Evolutionary conservation across 78 protist species (phyloP), one percentile per base, ranked within the genome.

Genomic region (Dictyostelium firmibasis): DNA sequence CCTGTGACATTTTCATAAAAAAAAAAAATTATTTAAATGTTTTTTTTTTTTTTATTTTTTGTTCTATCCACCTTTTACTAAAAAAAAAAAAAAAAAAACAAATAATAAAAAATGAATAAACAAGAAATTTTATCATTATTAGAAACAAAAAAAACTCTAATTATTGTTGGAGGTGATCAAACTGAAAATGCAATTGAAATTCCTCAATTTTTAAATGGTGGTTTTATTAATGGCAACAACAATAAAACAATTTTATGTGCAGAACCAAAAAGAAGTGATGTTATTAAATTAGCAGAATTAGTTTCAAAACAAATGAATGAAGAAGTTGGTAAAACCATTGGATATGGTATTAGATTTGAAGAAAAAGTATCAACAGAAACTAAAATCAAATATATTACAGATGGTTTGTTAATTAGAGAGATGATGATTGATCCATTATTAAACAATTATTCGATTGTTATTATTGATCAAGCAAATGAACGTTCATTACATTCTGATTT

Each of bases 391-490:
- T 99, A 83, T 74, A 33, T 95, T 85, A 99, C 99, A 2, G 99
- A 99, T 50, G 99, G 99, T n/a, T 85, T 97, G 86, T 97, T 99
- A 25, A 25, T 99, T 60, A 47, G 99, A 2, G 99, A 98, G 88
- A 44, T 85, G 43, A 83, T 98, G 79, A 10, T 13, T 7, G 98
- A 98, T 62, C 98, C 99, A 10, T 81, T 96, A 41, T 88, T 99
- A 25, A 3, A 35, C 0, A 76, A 83, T 5, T 99, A 99, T 84
- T 57, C 94, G 7, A 96, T 91, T 31, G 4, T 99, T 0, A 96
- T 99, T 83, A 43, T 99, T 31, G 99, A 99, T 81, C 99, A 99
- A 53, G 99, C 99, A 14, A 99, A 98, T 83, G 99, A 99, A 79
- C 91, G 99, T 25, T 82, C 96, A 7, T 7, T 96, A 27, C 16